A percentile compares a stretch with the other conserved stretches of the same genome.
These are phyloP conservation scores for Yarrowia sp. DNA, from an alignment of 805 yeast species.

Conservation along the genomic window DNA sequence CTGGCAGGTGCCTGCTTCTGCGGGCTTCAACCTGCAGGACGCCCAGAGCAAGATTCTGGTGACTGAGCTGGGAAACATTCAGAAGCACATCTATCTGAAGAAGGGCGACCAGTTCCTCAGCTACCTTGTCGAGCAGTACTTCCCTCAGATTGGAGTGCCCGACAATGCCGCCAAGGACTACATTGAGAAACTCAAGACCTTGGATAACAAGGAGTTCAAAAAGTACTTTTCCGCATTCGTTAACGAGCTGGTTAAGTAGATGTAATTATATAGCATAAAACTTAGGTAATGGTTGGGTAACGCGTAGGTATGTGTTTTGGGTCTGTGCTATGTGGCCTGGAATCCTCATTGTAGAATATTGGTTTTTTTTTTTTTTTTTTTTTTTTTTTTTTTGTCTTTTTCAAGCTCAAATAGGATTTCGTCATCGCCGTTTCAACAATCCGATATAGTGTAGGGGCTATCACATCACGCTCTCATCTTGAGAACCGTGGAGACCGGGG, in stretches of 20 bases:
- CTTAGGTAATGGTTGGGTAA: background rate
- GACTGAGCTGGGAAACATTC: slow-evolving; percentile 66
- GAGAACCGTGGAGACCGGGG: slow-evolving; percentile 24
- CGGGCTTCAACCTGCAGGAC: slow-evolving; percentile 65
- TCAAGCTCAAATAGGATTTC: background rate
- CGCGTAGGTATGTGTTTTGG: background rate
- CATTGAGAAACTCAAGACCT: slow-evolving; percentile 52
- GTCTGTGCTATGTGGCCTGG: no score
- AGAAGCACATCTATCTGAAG: slow-evolving; percentile 57
- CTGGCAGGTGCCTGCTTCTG: slow-evolving; percentile 77
- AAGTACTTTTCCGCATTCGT: slow-evolving; percentile 59
- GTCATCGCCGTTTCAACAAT: background rate
- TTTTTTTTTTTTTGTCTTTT: background rate
- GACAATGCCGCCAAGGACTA: slow-evolving; percentile 57
- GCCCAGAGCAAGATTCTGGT: slow-evolving; percentile 75
- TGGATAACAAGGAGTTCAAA: slow-evolving; percentile 62
- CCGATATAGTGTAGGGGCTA: slow-evolving; percentile 25
- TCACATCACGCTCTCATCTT: slow-evolving; percentile 22
- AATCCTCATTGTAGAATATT: no score
- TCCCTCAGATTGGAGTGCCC: slow-evolving; percentile 57
- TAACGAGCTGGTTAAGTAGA: slow-evolving; percentile 25
- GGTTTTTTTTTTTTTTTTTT: no score
- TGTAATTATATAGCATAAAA: slow-evolving; percentile 21
- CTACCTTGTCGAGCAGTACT: slow-evolving; percentile 51
- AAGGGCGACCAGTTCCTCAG: slow-evolving; percentile 48